Base-by-base conservation (phyloP, 331 rosid species). In the Malus hybrid region DNA sequence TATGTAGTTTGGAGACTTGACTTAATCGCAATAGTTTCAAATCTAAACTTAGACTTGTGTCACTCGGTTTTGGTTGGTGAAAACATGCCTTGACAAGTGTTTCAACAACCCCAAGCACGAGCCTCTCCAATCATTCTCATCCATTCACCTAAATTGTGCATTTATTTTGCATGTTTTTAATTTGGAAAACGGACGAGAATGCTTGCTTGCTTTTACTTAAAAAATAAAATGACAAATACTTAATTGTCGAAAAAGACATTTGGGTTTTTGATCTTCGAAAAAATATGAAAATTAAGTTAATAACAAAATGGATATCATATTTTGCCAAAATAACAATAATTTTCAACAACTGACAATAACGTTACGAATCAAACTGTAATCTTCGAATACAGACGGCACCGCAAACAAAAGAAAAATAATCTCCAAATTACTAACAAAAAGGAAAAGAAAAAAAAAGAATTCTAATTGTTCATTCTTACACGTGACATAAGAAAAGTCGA, bases 21-120 rank as follows among this genome's bases (percentile, higher is more conserved):
- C 89, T 70, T 8, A 52, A 50, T 71, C 67, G 52, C 76, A 62
- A 20, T 27, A 10, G 60, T 29, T 60, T 73, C 13, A 34, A 39
- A 34, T 52, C 19, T 46, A 65, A 73, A 28, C 34, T 10, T 67
- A 6, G 61, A 34, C 57, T 63, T 39, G 44, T 13, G 5, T 27
- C 28, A 62, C 67, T 69, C 27, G 78, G 71, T 29, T 74, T 73
- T 59, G 83, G 79, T 80, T 74, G 72, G 83, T 74, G 83, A 74
- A 70, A n/a, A 63, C 42, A 57, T 15, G 24, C 65, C 12, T 44
- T n/a, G 6, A 15, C 8, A 6, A 57, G 44, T 61, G 44, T 71
- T 67, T 65, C 44, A 71, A 78, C 34, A 55, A 65, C 55, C 62
- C 44, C 44, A 78, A 56, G 65, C 72, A 65, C 55, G 64, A 31